These are phyloP conservation scores for Tetrahymena malaccensis DNA, from an alignment of 73 alveolate genomes.

Conservation along the genomic window DNA sequence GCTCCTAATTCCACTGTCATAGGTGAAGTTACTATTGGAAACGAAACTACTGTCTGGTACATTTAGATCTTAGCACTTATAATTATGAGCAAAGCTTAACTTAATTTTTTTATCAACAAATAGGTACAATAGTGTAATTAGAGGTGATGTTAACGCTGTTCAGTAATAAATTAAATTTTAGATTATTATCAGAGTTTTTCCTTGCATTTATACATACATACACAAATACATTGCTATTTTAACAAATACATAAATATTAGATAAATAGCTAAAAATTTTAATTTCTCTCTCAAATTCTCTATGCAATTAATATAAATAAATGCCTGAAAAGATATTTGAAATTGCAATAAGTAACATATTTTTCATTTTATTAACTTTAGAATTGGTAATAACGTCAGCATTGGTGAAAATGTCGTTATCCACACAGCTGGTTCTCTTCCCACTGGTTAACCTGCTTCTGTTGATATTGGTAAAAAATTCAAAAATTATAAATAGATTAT, in stretches of 20 bases:
- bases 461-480: constrained; percentile 23
- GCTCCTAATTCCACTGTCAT: constrained; percentile 51
- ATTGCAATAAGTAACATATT: background rate
- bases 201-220: background rate
- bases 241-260: background rate
- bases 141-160: constrained; percentile 54
- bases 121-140: constrained; percentile 39
- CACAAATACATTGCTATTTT: background rate
- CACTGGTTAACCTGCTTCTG: constrained; percentile 59
- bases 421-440: constrained; percentile 74
- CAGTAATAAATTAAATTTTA: background rate
- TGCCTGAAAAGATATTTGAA: background rate
- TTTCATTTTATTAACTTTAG: background rate
- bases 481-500: background rate
- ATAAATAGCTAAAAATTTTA: background rate
- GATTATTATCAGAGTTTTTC: background rate
- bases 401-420: constrained; percentile 77
- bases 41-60: constrained; percentile 46
- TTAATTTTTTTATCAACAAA: background rate
- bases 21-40: constrained; percentile 50
- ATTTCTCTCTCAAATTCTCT: background rate
- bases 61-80: background rate
- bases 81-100: background rate
- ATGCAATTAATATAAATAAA: background rate
- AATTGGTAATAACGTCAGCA: constrained; percentile 37